Base-by-base conservation (phyloP, 345 rosid genomes). In the Gossypium thurberi region DNA sequence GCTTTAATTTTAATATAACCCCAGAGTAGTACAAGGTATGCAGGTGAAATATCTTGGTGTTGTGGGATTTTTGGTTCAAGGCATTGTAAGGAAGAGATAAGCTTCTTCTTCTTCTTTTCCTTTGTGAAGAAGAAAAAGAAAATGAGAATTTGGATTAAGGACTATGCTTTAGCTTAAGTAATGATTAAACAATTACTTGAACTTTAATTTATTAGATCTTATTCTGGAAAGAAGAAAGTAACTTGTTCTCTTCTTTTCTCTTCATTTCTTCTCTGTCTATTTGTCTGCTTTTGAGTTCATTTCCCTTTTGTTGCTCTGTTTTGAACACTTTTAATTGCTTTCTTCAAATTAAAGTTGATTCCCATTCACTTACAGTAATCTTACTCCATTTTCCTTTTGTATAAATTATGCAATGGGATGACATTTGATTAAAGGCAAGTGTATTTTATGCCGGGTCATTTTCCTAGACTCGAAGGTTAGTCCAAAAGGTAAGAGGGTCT, bases 221-320 rank as follows among this genome's bases (percentile, higher is more conserved):
- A 26, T 68, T 50, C 71, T 66, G 17, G 23, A 40, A 72, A 48
- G 58, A 50, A 57, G 72, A 44, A 51, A 42, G 70, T 66, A 18
- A 73, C 52, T 28, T 61, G 70, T 73, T 62, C 60, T 28, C 47
- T 73, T 56, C 23, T 55, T 21, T 56, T 55, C 28, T 56, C 1
- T 21, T 21, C 28, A 18, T 20, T 55, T 10, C 40, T 26, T 50
- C 48, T 14, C 10, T 1, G 8, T 48, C 33, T 59, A 7, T 65
- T 65, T 15, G 6, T 40, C 42, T 26, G 4, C 18, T 6, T 40
- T 50, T 9, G 13, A 1, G 12, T 25, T n/a, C 42, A 11, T 10
- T 5, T 20, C 1, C 8, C 15, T 40, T 62, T 12, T 33, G 64
- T 6, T 60, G 21, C 65, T 37, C 21, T 62, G 66, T 37, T 63